Evolutionary conservation across 257 asterid genomes (phyloP).

Genomic region (Solanum tarijense): DNA sequence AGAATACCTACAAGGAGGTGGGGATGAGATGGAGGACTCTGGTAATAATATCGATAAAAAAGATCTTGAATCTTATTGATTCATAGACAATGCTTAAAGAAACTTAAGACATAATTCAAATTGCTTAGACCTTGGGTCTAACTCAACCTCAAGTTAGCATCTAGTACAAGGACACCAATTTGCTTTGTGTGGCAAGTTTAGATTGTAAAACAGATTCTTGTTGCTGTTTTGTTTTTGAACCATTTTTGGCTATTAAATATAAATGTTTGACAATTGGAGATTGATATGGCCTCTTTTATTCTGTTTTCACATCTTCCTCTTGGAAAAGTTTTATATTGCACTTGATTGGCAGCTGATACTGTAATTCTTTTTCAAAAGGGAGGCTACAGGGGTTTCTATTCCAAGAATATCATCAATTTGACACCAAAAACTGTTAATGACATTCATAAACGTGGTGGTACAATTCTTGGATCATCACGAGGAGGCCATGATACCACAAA

Average conservation of each 20-base stretch:
- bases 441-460: constrained; percentile 97
- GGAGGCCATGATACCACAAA: constrained; percentile 96
- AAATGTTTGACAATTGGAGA: not conserved
- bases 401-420: constrained; percentile 63
- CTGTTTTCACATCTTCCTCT: not conserved
- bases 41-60: not conserved
- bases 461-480: constrained; percentile 88
- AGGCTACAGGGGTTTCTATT: constrained; percentile 90
- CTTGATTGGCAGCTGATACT: constrained; percentile 3
- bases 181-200: not conserved
- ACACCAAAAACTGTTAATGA: constrained; percentile 76
- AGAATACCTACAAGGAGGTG: not conserved
- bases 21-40: not conserved
- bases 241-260: not conserved
- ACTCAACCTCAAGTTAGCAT: not conserved
- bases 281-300: not conserved
- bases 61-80: not conserved
- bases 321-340: not conserved
- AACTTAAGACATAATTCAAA: not conserved
- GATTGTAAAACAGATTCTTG: not conserved
- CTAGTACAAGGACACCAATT: not conserved
- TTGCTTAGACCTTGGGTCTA: not conserved
- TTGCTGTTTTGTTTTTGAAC: not conserved
- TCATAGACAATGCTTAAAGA: not conserved
- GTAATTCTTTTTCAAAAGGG: constrained; percentile 50